These are phyloP conservation scores for Eutrema yunnanense DNA, from an alignment of 345 rosid genomes.

Conservation along the genomic window DNA sequence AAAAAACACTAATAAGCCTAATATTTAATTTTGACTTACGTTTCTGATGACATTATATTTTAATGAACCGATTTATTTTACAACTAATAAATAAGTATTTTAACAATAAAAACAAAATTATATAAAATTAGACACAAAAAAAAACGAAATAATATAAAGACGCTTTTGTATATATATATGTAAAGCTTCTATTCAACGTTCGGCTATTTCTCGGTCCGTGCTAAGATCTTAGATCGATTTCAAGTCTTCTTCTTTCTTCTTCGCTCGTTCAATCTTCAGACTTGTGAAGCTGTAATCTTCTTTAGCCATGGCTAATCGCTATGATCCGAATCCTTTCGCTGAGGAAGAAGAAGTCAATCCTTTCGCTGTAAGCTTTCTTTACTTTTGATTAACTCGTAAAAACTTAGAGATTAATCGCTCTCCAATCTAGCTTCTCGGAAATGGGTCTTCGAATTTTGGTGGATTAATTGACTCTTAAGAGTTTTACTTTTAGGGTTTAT, in stretches of 20 bases:
- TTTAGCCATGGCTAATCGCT: conserved; percentile 27
- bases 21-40: not conserved
- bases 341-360: conserved; percentile 95
- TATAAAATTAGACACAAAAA: not conserved
- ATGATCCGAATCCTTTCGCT: conserved; percentile 47
- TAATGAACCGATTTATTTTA: not conserved
- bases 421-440: not conserved
- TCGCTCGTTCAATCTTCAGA: not conserved
- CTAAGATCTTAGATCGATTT: conserved; percentile 24
- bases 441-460: not conserved
- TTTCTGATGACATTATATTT: not conserved
- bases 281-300: not conserved
- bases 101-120: not conserved
- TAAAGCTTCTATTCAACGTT: conserved; percentile 18
- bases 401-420: not conserved
- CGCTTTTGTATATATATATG: conserved; percentile 5
- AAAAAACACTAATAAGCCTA: not conserved
- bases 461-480: not conserved
- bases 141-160: not conserved
- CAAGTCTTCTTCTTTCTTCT: not conserved
- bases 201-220: conserved; percentile 6
- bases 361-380: conserved; percentile 59
- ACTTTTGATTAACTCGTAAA: not conserved
- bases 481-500: conserved; percentile 3
- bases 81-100: not conserved